These are phyloP conservation scores for Lachancea sp. DNA, from an alignment of 805 yeast species.

Conservation along the genomic window DNA sequence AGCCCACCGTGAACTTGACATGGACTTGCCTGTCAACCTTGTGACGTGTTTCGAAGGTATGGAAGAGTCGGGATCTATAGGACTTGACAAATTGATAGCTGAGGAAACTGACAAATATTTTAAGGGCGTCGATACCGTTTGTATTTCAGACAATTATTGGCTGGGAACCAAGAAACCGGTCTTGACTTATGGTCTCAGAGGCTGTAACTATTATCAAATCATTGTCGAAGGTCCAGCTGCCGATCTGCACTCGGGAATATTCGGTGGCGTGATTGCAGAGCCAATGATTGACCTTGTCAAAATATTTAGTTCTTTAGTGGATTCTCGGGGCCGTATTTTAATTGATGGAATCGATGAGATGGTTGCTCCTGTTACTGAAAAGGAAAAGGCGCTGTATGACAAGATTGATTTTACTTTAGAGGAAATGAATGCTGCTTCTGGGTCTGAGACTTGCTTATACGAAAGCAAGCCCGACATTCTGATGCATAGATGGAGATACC, in stretches of 20 bases:
- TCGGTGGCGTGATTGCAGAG: slow-evolving; percentile 96
- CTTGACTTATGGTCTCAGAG: slow-evolving; percentile 94
- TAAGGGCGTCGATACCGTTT: slow-evolving; percentile 85
- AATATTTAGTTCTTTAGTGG: slow-evolving; percentile 71
- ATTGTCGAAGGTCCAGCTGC: slow-evolving; percentile 87
- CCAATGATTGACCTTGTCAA: slow-evolving; percentile 91
- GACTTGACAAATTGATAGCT: slow-evolving; percentile 77
- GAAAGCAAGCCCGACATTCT: slow-evolving; percentile 75
- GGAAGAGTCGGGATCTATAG: slow-evolving; percentile 97
- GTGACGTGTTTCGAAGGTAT: slow-evolving; percentile 95
- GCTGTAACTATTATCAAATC: slow-evolving; percentile 88
- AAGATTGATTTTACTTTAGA: slow-evolving; percentile 76
- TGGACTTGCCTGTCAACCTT: slow-evolving; percentile 90
- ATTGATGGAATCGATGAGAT: slow-evolving; percentile 87
- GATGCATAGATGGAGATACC: slow-evolving; percentile 99
- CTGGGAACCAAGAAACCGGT: slow-evolving; percentile 96
- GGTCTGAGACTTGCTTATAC: slow-evolving; percentile 77
- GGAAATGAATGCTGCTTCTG: slow-evolving; percentile 83
- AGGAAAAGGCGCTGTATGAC: slow-evolving; percentile 74
- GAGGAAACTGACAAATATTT: slow-evolving; percentile 75
- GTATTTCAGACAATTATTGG: slow-evolving; percentile 98
- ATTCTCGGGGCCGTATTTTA: slow-evolving; percentile 70
- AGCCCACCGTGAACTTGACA: slow-evolving; percentile 78
- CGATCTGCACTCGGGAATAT: slow-evolving; percentile 93
- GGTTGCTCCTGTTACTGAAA: slow-evolving; percentile 88